Base-by-base conservation (phyloP, 2,329 filamentous ascomycete species). In the Colletotrichum godetiae region DNA sequence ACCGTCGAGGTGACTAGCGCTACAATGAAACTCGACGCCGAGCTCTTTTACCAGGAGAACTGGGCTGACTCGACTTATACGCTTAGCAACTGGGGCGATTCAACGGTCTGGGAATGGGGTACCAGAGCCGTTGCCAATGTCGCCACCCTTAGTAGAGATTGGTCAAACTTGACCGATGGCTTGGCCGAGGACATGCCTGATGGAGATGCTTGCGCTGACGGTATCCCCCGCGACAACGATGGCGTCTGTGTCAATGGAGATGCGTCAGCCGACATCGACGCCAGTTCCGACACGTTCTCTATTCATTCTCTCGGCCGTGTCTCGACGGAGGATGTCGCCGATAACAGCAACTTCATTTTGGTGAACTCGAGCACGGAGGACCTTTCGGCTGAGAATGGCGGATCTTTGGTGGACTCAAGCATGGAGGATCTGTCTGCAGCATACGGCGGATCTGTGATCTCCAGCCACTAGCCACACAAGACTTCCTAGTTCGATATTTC, bases 371-470 rank as follows among this genome's bases (percentile, higher is more conserved):
- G 7, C 27, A 24, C 13, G 6, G 60, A 64, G n/a, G 59, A 31
- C 2, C 35, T 55, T 53, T 73, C 42, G 11, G 56, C 67, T 42
- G 67, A 70, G 52, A 70, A 73, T 15, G 70, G 70, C 70, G 42
- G 42, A 19, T 13, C 56, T 22, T n/a, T 73, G 55, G 46, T 65
- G 33, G 46, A 62, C 24, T 35, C 52, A 24, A 46, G 7, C 27
- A 24, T 11, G 6, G 60, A 64, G n/a, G 59, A 31, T 2, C 46
- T 55, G 60, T 73, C 42, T n/a, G 56, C 67, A 42, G 67, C 65
- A 42, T 66, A 73, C n/a, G 70, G 70, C 70, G 42, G 42, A 19
- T 13, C 56, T 60, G 12, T 70, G 56, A 35, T n/a, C 19, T 12
- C 19, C n/a, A 6, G 6, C 52, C 22, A 35, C 29, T 31, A 53